These are phyloP conservation scores for Sarcodon aspratus DNA, from an alignment of 768 basidiomycete species.

Conservation along the genomic window DNA sequence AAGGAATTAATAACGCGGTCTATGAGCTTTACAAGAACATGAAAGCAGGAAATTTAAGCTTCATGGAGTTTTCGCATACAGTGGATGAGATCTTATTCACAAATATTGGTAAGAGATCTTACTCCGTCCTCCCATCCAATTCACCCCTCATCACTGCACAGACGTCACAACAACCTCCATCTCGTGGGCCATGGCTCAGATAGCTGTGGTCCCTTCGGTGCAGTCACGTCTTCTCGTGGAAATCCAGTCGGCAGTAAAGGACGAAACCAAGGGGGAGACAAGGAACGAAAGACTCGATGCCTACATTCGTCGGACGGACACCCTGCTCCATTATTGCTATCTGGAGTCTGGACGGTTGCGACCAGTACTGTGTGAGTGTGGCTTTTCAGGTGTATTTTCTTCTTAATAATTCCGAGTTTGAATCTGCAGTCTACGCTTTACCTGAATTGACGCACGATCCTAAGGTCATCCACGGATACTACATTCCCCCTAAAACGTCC, in stretches of 20 bases:
- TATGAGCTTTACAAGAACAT: background rate
- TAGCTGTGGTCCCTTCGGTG: background rate
- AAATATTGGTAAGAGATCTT: background rate
- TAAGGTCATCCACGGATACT: conserved; percentile 2
- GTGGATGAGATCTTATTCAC: conserved; percentile 2
- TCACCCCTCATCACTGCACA: background rate
- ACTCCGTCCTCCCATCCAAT: background rate
- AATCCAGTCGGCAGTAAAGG: background rate
- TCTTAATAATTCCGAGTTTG: too few relatives aligned
- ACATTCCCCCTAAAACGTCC: background rate
- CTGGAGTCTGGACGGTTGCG: background rate
- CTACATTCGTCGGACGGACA: background rate
- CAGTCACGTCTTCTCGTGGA: background rate
- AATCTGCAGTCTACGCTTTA: background rate
- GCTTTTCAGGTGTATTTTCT: too few relatives aligned
- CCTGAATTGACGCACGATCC: background rate
- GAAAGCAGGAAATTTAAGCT: background rate
- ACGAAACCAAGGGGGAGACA: background rate
- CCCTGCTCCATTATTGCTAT: conserved; percentile 1
- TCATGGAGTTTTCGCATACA: background rate
- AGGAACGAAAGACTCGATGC: background rate
- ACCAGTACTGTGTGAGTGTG: background rate
- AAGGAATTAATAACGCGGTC: background rate
- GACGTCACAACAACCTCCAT: conserved; percentile 1
- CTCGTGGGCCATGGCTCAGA: background rate